Base-by-base conservation (phyloP, 2,329 filamentous ascomycete genomes). In the Blumeria graminis region DNA sequence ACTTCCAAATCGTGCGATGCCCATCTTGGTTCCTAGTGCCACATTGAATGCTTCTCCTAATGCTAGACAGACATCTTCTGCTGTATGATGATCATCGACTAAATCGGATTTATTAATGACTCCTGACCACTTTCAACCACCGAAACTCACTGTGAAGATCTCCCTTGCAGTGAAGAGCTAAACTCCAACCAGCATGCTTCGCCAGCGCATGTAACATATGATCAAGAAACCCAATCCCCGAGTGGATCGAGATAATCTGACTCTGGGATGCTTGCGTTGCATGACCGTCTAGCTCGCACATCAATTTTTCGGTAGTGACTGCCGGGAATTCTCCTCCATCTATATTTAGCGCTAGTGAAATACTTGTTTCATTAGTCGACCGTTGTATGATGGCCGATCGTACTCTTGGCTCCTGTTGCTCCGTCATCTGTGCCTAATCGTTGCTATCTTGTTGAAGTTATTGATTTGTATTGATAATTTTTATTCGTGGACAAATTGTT, bases 181-280 rank as follows among this genome's bases (percentile, higher is more conserved):
- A 71, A 72, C 84, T 92, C 92, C 90, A 96, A 60, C 92, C 90
- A 6, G 85, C 81, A 71, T 98, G 92, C 71, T 98, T 96, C 55
- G 92, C 86, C 56, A 96, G 76, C 6, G 92, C 92, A 70, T 98
- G 92, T 55, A 96, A 77, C 90, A 98, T 96, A 74, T 98, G 92
- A 72, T 98, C 92, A 57, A 98, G 76, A 71, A 98, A 98, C 58
- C 92, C 92, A 69, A 98, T 94, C 61, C 92, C 92, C 0, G 90
- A 94, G 74, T 86, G 82, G 62, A 96, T 76, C 66, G 80, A 80
- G 67, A 96, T 95, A 59, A 80, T 81, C 70, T 96, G 92, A 45
- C 82, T 85, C 62, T 83, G 81, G 63, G 85, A 90, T 61, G 80
- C 74, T 70, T 98, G 90, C 1, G 82, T 82, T 34, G 92, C 90